A percentile compares a stretch with the other conserved stretches of the same genome.
phyloP scores from a whole-genome alignment of 2,329 filamentous ascomycete genomes.

The Saccharata proteae region DNA sequence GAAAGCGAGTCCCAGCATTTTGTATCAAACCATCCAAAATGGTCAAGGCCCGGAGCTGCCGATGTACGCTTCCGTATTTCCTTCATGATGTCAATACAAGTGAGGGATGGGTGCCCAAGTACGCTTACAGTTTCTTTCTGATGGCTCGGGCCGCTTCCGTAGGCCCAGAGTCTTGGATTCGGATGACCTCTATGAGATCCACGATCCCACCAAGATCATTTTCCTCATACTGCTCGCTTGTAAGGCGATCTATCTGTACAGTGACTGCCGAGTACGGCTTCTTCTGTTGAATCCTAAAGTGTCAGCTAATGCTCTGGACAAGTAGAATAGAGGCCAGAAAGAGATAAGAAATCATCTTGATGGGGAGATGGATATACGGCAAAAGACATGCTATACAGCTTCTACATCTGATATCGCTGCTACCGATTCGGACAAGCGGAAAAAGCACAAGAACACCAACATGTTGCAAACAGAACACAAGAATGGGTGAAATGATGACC shows the following conservation, averaged over 20 bases:
- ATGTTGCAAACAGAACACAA: too few species aligned
- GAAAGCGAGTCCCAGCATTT: conserved; percentile 80
- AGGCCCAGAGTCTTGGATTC: conserved; percentile 75
- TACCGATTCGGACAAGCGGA: too few species aligned
- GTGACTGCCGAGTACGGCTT: conserved; percentile 92
- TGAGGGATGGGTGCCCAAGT: not conserved
- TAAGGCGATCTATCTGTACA: conserved; percentile 81
- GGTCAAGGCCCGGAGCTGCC: conserved; percentile 76
- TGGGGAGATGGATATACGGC: too few species aligned
- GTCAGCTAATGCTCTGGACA: too few species aligned
- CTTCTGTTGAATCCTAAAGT: too few species aligned
- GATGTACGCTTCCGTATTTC: conserved; percentile 92
- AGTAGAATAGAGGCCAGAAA: too few species aligned
- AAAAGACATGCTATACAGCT: too few species aligned
- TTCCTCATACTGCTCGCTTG: conserved; percentile 77
- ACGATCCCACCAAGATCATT: conserved; percentile 87
- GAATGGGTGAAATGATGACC: too few species aligned
- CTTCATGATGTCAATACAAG: conserved; percentile 24
- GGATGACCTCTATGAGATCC: conserved; percentile 87
- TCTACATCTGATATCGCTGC: too few species aligned
- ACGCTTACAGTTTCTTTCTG: conserved; percentile 74
- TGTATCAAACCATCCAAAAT: conserved; percentile 89
- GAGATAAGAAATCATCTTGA: too few species aligned
- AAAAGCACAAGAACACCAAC: too few species aligned
- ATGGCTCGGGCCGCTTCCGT: conserved; percentile 83